Evolutionary conservation across 495 filamentous ascomycete genomes (phyloP), one percentile per base, ranked within the genome.

Genomic region (Penicillium lagena): DNA sequence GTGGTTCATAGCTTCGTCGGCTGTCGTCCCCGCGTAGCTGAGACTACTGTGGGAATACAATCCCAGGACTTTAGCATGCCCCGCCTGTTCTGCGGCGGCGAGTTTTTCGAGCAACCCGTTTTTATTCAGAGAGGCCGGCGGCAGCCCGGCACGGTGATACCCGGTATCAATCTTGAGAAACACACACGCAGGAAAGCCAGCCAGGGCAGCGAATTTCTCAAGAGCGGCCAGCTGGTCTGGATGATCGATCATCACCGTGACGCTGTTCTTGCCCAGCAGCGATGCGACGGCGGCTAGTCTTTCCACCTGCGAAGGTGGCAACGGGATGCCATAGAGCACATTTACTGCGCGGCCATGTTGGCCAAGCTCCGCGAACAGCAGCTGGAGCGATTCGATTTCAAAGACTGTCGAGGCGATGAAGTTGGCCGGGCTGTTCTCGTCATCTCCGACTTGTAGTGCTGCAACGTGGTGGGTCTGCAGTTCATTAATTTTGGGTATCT

Each of bases 141-240:
- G 47, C 0, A 90, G 64, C 27, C 89, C 89, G 1, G 88, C 88
- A 4, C 89, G 84, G 57, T 81, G 77, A 60, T 82, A 82, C 12
- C 86, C 86, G 9, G 83, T 81, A 60, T 95, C 87, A 11, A 95
- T 76, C 47, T 93, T 94, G 50, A 93, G 62, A 56, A 83, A 90
- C 35, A 87, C 60, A 7, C 67, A 64, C 11, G 75, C 75, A 0
- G 70, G 50, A 46, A 72, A 64, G 1, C 64, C 62, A 1, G 77
- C 52, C 2, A 58, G 35, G 5, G 53, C 45, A 32, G 55, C 46
- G 35, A 82, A 68, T 1, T 55, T 35, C 1, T 60, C 38, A 2
- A 84, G 60, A 30, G 62, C 48, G 2, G 60, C 50, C 2, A 89
- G 58, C 58, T 89, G 86, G 29, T 71, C 69, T 3, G 72, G 63